These are phyloP conservation scores for Colletotrichum paranaense DNA, from an alignment of 2,329 filamentous ascomycete genomes.

Conservation along the genomic window DNA sequence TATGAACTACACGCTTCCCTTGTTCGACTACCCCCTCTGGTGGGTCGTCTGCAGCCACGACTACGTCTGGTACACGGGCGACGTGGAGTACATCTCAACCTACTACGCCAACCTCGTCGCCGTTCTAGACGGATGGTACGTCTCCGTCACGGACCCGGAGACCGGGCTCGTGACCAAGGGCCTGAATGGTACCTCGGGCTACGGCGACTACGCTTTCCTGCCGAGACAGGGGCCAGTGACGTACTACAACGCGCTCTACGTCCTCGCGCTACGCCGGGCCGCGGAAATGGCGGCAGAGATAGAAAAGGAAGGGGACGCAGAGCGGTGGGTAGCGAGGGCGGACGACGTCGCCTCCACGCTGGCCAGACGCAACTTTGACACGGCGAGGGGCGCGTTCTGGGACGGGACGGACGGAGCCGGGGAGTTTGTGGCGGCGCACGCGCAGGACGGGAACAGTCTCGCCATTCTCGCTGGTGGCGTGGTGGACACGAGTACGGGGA, in stretches of 20 bases:
- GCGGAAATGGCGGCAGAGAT: constrained; percentile 53
- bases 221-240: constrained; percentile 58
- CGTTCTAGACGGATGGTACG: constrained; percentile 59
- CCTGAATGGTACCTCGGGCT: constrained; percentile 43
- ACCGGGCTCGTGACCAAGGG: constrained; percentile 56
- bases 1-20: constrained; percentile 56
- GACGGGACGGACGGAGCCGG: constrained; percentile 47
- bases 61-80: constrained; percentile 61
- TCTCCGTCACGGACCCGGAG: constrained; percentile 49
- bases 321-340: constrained; percentile 53
- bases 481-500: constrained; percentile 43
- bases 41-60: constrained; percentile 63
- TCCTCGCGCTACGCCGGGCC: constrained; percentile 56
- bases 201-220: constrained; percentile 65
- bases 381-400: constrained; percentile 54
- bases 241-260: constrained; percentile 65
- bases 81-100: constrained; percentile 51
- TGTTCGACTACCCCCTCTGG: constrained; percentile 65
- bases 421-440: constrained; percentile 50
- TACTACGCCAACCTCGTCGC: constrained; percentile 55
- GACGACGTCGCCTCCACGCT: constrained; percentile 48
- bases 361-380: constrained; percentile 54
- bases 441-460: constrained; percentile 63
- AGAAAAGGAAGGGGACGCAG: constrained; percentile 45
- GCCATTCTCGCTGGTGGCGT: constrained; percentile 54